Base-by-base conservation (phyloP, 805 yeast genomes). In the Brettanomyces nanus region DNA sequence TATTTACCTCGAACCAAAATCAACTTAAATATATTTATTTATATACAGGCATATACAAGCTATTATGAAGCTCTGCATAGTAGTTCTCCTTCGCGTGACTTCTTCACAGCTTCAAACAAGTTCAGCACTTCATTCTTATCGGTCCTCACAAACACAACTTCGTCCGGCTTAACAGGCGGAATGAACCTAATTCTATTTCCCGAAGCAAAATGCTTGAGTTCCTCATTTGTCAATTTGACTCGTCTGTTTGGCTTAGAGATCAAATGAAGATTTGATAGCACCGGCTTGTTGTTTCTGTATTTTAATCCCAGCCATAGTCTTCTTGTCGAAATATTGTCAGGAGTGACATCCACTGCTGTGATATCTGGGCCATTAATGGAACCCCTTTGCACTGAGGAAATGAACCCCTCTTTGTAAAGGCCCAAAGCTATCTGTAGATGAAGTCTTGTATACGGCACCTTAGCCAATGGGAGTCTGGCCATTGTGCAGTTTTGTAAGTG, bases 301-400 rank as follows among this genome's bases (percentile, higher is more conserved):
- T 92, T 92, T 57, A 92, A 66, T 2, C 89, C 94, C 17, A 92
- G 59, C 98, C 98, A 92, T 36, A 92, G 69, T 48, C 95, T 72
- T 53, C 97, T 77, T 1, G 89, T 73, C 15, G 95, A 62, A 22
- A 92, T 75, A 54, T 90, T 89, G 55, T 85, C 95, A 25, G 82
- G 87, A 0, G 97, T 87, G 18, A 77, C 83, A 31, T 81, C 87
- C 4, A 76, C 77, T 1, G 89, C 81, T 2, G 65, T 65, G 32
- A 65, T 56, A 58, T 92, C 97, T 11, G 98, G 97, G 1, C 96
- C 95, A 7, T 71, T 56, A 2, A 75, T 66, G 6, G 90, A 82
- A 3, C 98, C 98, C 52, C 85, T 75, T 53, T 85, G 94, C 37
- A 92, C 71, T 2, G 87, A 74, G 1, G 87, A 73, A 31, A 92